phyloP scores from a whole-genome alignment of 306 rosid species.

The Vigna trinervia region DNA sequence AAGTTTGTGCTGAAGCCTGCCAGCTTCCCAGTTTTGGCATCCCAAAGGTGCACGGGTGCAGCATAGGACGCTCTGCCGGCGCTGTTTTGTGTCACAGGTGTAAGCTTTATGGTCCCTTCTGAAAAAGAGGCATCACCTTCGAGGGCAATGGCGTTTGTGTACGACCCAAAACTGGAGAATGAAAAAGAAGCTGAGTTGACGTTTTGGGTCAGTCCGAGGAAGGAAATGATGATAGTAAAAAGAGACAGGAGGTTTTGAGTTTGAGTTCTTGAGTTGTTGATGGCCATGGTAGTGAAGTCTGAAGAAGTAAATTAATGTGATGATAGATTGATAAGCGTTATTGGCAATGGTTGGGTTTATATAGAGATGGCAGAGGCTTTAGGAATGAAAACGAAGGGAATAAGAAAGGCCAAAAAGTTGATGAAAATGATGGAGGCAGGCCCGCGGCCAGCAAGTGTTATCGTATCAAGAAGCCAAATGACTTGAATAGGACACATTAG shows the following conservation, averaged over 20 bases:
- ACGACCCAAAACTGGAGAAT: not conserved
- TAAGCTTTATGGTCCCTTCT: not conserved
- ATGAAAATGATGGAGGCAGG: not conserved
- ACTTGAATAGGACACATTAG: slow-evolving; percentile 15
- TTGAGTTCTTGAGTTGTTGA: not conserved
- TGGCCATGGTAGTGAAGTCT: slow-evolving; percentile 14
- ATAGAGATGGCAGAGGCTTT: not conserved
- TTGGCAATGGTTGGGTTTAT: not conserved
- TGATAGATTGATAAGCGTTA: not conserved
- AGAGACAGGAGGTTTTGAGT: not conserved
- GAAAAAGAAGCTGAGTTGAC: slow-evolving; percentile 39
- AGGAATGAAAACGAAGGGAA: not conserved
- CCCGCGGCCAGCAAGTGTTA: not conserved
- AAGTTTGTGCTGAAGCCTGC: slow-evolving; percentile 42
- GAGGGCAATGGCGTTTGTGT: slow-evolving; percentile 5
- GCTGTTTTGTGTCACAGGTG: slow-evolving; percentile 9
- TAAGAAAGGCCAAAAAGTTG: not conserved
- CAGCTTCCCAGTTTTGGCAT: slow-evolving; percentile 28
- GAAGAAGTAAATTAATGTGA: no score
- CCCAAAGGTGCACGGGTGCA: slow-evolving; percentile 49
- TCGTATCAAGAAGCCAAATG: slow-evolving; percentile 38
- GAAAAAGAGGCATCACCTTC: slow-evolving; percentile 38
- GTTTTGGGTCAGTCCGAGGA: slow-evolving; percentile 11
- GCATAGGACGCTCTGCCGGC: slow-evolving; percentile 54
- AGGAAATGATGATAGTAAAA: not conserved